Conservation (phyloP, 2,329 filamentous ascomycete genomes). For the Sclerotinia nivalis region DNA sequence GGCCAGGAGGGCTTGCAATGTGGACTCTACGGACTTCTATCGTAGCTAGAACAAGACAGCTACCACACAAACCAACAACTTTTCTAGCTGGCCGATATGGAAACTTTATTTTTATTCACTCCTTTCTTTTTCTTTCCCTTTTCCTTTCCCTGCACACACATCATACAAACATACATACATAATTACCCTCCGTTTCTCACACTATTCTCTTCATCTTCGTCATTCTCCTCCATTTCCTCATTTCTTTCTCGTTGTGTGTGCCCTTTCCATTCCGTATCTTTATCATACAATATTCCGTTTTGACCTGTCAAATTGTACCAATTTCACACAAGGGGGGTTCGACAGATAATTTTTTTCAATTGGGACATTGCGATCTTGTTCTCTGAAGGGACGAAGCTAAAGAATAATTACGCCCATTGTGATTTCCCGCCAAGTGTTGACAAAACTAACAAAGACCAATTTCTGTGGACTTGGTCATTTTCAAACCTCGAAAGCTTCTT, state of each 20-base stretch:
- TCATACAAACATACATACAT: background rate
- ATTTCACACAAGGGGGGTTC: background rate
- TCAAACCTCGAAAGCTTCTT: conserved; percentile 12
- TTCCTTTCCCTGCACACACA: background rate
- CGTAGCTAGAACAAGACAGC: background rate
- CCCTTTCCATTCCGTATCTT: background rate
- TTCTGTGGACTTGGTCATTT: conserved; percentile 10
- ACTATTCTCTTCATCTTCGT: background rate
- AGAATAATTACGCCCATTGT: background rate
- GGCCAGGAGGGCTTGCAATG: background rate
- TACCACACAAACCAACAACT: conserved; percentile 1
- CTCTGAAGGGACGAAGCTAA: background rate
- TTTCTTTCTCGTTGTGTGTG: background rate
- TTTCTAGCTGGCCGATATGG: background rate
- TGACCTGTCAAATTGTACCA: conserved; percentile 12
- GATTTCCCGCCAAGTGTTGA: conserved; percentile 10
- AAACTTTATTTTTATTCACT: conserved; percentile 16
- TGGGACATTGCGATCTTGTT: background rate
- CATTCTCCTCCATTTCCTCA: background rate
- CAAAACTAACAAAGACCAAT: conserved; percentile 13
- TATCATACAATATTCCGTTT: background rate
- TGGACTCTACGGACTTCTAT: background rate
- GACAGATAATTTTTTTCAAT: background rate
- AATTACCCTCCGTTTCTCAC: no score
- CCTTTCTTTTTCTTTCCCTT: background rate